Evolutionary conservation across 495 filamentous ascomycete genomes (phyloP), one percentile per base, ranked within the genome.

Genomic region (Penicillium waksmanii): DNA sequence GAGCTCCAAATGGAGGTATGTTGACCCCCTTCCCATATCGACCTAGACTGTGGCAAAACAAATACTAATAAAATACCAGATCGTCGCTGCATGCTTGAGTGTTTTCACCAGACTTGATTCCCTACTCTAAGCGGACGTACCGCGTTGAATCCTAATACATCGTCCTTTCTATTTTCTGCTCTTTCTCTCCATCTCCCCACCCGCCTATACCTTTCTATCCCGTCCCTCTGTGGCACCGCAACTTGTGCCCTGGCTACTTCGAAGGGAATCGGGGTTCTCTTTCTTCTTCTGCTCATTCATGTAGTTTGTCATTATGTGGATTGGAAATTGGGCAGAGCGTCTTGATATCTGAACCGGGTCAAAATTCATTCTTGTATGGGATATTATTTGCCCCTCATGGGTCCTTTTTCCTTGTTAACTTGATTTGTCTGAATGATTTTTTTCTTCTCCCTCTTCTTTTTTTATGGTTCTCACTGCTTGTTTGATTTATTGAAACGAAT

Each of bases 91-190:
- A 59, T 96, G 93, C 76, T 81, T 98, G 74, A 96, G 89, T 79
- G 94, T 98, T 66, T 98, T 97, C 73, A 98, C 94, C 56, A 85
- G 94, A 75, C 87, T 98, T 66, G 94, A 97, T 79, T 97, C 94
- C 18, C 80, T 97, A 51, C 87, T 97, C 69, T 97, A 82, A 85
- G 56, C 63, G 59, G 60, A 51, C 55, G 36, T 58, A 61, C 64
- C 53, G 57, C 60, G 43, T 61, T 59, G 53, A 55, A 46, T 57
- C 50, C 57, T 69, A 69, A 70, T 72, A 69, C 65, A 69, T 53
- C 57, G 53, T 65, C 53, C 23, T 33, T 58, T 40, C 54, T 63
- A 53, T 58, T 51, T 59, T 58, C 55, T 47, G 58, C 25, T 35
- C 38, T 46, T 58, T 47, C 47, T 56, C 27, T 56, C 54, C 61